phyloP scores from a whole-genome alignment of 1,284 basidiomycete genomes.

The Cutaneotrichosporon sp. region DNA sequence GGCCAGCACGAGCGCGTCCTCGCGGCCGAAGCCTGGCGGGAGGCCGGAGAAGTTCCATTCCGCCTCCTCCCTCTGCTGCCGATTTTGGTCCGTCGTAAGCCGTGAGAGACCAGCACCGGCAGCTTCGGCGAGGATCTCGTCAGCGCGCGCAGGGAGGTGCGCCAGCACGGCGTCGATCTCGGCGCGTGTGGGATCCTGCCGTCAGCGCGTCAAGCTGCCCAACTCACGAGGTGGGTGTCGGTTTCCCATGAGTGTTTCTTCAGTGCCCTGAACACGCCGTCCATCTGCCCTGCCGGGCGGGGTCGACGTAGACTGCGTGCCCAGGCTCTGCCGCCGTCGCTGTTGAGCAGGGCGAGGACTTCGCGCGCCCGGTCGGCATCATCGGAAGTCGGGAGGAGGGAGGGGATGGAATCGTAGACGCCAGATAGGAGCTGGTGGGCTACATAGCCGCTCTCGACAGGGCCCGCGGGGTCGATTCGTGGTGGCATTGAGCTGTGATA shows the following conservation, averaged over 20 bases:
- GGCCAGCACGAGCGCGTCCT: slow-evolving; percentile 42
- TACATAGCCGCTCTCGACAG: slow-evolving; percentile 10
- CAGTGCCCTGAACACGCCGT: background rate
- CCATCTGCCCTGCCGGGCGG: background rate
- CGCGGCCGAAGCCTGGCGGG: slow-evolving; percentile 26
- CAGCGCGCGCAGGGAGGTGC: background rate
- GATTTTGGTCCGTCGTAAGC: too few relatives aligned
- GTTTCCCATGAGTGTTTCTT: background rate
- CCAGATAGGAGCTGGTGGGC: slow-evolving; percentile 8
- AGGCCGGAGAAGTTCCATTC: slow-evolving; percentile 6
- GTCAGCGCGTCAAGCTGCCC: background rate
- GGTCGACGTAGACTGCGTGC: background rate
- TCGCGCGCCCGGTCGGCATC: background rate
- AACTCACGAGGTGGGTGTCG: background rate
- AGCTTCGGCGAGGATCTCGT: background rate
- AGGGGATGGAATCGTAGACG: slow-evolving; percentile 1
- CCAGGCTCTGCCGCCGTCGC: background rate
- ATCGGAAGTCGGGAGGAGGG: background rate
- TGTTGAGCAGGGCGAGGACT: background rate
- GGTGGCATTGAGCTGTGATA: too few relatives aligned
- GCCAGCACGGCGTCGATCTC: background rate
- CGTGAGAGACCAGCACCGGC: too few relatives aligned
- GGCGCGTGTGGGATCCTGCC: background rate
- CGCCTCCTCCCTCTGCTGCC: too few relatives aligned
- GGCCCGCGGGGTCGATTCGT: background rate